Base-by-base conservation (phyloP, 2,329 filamentous ascomycete species). In the Calonectria montana region DNA sequence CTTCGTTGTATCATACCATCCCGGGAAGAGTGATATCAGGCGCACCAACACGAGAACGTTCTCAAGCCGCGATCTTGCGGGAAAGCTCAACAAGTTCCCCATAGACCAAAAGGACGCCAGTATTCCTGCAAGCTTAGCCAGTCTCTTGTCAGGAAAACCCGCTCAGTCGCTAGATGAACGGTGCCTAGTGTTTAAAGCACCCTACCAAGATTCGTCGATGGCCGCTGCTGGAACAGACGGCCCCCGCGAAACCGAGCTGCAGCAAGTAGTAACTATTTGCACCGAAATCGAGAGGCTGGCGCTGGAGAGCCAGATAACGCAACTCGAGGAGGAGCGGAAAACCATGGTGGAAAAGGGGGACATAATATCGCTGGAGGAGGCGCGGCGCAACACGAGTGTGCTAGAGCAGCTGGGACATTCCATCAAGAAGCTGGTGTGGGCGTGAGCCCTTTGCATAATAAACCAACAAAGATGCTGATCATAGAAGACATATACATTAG, bases 351-450 rank as follows among this genome's bases (percentile, higher is more conserved):
- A 90, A 75, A 87, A 85, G 73, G 88, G 86, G 0, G 93, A 96
- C 78, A 94, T 99, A 64, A 94, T 99, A 65, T 94, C 92, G 27
- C 82, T 97, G 65, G 91, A 91, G 2, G 95, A 98, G 80, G 97
- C 97, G 69, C 96, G 91, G 88, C 94, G 90, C 86, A 95, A 93
- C 72, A 98, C 96, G 0, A 94, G 95, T 0, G 88, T 97, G 77
- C 82, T 98, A 65, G 96, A 98, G 83, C 93, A 96, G 81, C 84
- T 97, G 79, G 94, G 95, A 2, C 95, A 98, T 86, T 94, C 93
- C 71, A 88, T 98, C 78, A 98, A 98, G 90, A 97, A 94, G 87
- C 84, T 98, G 81, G 95, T 99, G 15, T 98, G 97, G 97, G 90
- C 89, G 59, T 89, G 53, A 79, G 63, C 61, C 55, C 25, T 48